A percentile compares a stretch with the other conserved stretches of the same genome.
phyloP scores from a whole-genome alignment of 305 asterid species.

The Fraxinus platypoda region DNA sequence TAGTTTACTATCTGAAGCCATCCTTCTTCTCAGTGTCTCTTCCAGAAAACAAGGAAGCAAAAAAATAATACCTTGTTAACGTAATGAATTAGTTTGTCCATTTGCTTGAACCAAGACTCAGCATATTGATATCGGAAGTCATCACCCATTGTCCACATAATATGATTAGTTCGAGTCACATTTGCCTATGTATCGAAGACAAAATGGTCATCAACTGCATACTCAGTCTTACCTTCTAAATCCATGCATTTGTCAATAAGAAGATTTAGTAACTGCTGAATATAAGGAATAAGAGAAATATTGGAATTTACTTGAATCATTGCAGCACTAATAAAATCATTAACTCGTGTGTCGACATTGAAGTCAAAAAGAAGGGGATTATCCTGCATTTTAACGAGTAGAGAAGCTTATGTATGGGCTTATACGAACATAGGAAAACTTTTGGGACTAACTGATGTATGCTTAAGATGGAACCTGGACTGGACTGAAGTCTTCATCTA shows the following conservation, averaged over 20 bases:
- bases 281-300: not conserved
- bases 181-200: constrained; percentile 51
- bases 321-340: constrained; percentile 68
- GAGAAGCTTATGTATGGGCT: constrained; percentile 7
- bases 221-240: not conserved
- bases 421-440: not conserved
- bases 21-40: not conserved
- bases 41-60: not conserved
- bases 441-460: constrained; percentile 14
- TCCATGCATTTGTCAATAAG: not conserved
- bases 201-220: constrained; percentile 15
- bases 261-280: constrained; percentile 11
- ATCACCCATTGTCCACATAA: constrained; percentile 96
- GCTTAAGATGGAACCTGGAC: constrained; percentile 55
- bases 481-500: constrained; percentile 39
- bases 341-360: constrained; percentile 61
- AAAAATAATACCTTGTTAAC: constrained; percentile 60
- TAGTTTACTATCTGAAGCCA: not conserved
- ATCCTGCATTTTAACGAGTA: constrained; percentile 51
- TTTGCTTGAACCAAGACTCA: constrained; percentile 84
- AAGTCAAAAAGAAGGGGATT: constrained; percentile 61
- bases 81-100: constrained; percentile 87
- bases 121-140: constrained; percentile 82
- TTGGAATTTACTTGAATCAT: constrained; percentile 51
- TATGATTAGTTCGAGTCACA: constrained; percentile 73